These are phyloP conservation scores for Glaciozyma antarctica DNA, from an alignment of 768 basidiomycete genomes.

Conservation along the genomic window DNA sequence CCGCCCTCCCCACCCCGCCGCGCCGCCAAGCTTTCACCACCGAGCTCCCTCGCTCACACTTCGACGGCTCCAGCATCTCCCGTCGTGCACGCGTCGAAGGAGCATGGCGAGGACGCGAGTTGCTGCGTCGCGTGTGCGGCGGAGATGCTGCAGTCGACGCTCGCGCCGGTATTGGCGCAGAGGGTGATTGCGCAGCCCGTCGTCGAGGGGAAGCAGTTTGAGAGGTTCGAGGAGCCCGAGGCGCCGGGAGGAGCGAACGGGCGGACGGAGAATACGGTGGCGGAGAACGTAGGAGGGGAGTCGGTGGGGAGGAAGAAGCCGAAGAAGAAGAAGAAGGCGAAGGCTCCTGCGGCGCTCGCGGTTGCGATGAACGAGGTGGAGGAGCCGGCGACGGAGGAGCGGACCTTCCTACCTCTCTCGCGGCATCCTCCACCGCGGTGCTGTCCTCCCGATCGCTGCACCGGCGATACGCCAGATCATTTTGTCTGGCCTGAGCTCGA, in stretches of 20 bases:
- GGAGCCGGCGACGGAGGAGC: not conserved
- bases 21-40: no score
- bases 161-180: not conserved
- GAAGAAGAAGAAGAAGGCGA: no score
- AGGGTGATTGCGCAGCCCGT: no score
- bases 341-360: no score
- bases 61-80: no score
- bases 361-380: not conserved
- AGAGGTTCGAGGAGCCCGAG: not conserved
- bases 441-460: conserved; percentile 27
- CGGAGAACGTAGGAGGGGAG: no score
- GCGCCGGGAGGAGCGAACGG: not conserved
- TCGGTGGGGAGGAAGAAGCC: no score
- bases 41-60: no score
- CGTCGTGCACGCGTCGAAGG: no score
- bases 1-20: no score
- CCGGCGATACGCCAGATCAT: conserved; percentile 5
- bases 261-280: not conserved
- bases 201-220: not conserved
- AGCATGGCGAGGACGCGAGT: not conserved
- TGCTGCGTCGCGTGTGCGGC: conserved; percentile 17
- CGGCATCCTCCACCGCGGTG: conserved; percentile 17
- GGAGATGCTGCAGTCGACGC: conserved; percentile 5
- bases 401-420: conserved; percentile 4
- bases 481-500: conserved; percentile 18